Conservation (phyloP, 75 land plant species). For the Pinus tabuliformis region DNA sequence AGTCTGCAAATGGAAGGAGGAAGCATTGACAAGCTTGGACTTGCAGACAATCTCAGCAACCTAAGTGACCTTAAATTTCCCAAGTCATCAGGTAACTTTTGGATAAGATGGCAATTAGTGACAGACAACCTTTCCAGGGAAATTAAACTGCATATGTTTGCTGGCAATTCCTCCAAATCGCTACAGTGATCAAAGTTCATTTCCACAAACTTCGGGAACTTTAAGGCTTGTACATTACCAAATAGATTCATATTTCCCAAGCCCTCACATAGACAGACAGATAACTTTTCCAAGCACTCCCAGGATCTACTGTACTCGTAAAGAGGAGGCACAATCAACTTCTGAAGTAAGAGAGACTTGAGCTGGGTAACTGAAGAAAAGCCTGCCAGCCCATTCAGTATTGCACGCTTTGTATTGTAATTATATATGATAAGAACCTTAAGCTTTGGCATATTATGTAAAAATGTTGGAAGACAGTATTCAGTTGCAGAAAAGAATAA, state of each 20-base stretch:
- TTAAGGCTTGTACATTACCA: conserved; percentile 5
- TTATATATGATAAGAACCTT: conserved; percentile 1
- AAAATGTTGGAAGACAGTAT: conserved; percentile 3
- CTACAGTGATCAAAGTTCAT: conserved; percentile 54
- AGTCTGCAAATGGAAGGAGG: background rate
- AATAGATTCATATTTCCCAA: conserved; percentile 10
- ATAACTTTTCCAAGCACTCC: background rate
- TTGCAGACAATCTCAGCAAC: conserved; percentile 36
- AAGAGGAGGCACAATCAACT: background rate
- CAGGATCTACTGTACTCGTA: background rate
- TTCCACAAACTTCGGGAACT: conserved; percentile 40
- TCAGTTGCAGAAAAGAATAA: background rate
- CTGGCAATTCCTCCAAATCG: conserved; percentile 37
- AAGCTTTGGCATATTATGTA: background rate
- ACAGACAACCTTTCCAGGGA: background rate
- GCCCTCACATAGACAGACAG: background rate
- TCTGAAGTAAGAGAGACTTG: background rate
- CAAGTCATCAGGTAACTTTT: background rate
- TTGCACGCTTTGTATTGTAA: background rate
- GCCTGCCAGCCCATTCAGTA: background rate
- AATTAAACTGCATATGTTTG: conserved; percentile 3
- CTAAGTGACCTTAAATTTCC: conserved; percentile 22
- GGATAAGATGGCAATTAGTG: conserved; percentile 6
- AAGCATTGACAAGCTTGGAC: background rate
- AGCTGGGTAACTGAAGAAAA: background rate